phyloP scores from a whole-genome alignment of 345 rosid genomes.

The Brassica cretica region DNA sequence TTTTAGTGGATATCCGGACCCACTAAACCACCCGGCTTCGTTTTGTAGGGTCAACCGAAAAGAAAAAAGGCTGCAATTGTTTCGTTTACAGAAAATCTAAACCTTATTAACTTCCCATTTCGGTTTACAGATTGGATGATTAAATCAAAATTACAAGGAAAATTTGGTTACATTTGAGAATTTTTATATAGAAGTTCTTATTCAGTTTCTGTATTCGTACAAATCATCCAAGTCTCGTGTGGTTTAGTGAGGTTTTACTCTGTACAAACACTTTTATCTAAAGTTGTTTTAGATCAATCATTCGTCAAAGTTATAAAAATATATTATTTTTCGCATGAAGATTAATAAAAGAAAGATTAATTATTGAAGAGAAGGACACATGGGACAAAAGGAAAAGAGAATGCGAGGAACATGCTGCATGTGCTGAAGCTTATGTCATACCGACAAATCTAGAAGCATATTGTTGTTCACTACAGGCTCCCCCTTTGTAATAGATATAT shows the following conservation, averaged over 20 bases:
- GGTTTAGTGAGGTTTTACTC: too few relatives aligned
- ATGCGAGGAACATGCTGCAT: slow-evolving; percentile 42
- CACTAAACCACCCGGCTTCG: neutral
- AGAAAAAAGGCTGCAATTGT: neutral
- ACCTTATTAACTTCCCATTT: neutral
- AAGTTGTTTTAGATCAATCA: slow-evolving; percentile 21
- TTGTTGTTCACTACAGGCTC: slow-evolving; percentile 13
- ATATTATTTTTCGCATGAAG: slow-evolving; percentile 1
- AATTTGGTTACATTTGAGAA: too few relatives aligned
- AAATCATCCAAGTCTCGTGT: too few relatives aligned
- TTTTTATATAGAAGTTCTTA: too few relatives aligned
- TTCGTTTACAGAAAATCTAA: slow-evolving; percentile 10
- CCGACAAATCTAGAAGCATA: slow-evolving; percentile 35
- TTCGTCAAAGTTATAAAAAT: neutral
- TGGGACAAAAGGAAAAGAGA: slow-evolving; percentile 34
- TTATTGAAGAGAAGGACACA: slow-evolving; percentile 31
- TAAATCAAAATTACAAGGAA: too few relatives aligned
- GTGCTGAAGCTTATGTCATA: slow-evolving; percentile 34
- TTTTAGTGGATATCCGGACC: slow-evolving; percentile 33
- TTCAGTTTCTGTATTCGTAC: too few relatives aligned
- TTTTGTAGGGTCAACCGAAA: neutral
- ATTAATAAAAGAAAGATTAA: slow-evolving; percentile 25
- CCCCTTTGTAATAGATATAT: neutral
- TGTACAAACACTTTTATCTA: too few relatives aligned
- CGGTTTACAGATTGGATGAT: neutral